These are phyloP conservation scores for Erodium chrysanthum DNA, from an alignment of 441 rosid genomes.

Conservation along the genomic window DNA sequence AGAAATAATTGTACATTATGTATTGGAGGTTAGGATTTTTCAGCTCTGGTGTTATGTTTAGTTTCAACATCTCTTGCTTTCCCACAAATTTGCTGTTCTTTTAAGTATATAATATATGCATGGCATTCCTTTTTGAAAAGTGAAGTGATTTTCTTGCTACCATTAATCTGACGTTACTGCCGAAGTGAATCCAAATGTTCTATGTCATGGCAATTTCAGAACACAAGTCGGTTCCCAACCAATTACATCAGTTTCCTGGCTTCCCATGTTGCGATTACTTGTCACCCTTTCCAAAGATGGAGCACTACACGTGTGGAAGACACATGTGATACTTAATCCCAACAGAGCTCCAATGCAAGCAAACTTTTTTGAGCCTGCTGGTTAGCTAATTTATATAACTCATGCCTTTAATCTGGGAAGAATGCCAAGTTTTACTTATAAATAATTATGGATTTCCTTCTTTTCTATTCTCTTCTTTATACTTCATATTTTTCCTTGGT, in stretches of 20 bases:
- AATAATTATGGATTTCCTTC: neutral
- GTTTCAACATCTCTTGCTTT: neutral
- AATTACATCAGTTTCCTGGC: conserved; percentile 85
- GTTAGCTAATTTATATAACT: conserved; percentile 29
- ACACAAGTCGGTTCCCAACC: conserved; percentile 96
- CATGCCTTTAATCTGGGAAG: neutral
- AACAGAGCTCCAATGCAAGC: conserved; percentile 91
- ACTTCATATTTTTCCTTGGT: neutral
- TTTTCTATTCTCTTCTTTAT: neutral
- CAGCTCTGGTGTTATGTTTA: neutral
- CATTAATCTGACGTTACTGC: neutral
- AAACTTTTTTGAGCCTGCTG: conserved; percentile 89
- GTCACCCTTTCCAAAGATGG: conserved; percentile 92
- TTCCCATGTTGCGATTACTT: conserved; percentile 69
- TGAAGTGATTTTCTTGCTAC: neutral
- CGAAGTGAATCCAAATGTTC: conserved; percentile 5
- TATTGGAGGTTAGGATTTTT: neutral
- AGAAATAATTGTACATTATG: neutral
- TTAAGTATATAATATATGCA: neutral
- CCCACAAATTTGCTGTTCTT: neutral
- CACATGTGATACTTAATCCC: conserved; percentile 68
- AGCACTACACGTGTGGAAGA: conserved; percentile 90
- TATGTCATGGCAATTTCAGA: conserved; percentile 31
- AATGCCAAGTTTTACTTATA: neutral
- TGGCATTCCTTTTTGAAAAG: neutral